Conservation (phyloP, 441 rosid species). For the Eruca vesicaria region DNA sequence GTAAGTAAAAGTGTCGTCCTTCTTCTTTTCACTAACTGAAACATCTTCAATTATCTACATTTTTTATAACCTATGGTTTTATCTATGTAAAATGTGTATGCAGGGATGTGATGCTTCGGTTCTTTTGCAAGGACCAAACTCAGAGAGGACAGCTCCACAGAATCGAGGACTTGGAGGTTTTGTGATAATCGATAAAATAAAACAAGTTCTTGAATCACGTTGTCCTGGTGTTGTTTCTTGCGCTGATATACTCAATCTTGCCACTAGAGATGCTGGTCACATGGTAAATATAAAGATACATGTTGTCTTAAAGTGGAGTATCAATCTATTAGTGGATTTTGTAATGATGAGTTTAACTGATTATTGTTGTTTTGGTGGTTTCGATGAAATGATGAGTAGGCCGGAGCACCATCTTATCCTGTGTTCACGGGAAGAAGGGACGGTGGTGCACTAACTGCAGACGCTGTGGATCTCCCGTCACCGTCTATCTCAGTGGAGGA, state of each 20-base stretch:
- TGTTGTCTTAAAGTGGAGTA: not conserved
- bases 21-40: not conserved
- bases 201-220: slow-evolving; percentile 55
- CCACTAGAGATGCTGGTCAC: slow-evolving; percentile 80
- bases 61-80: not conserved
- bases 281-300: slow-evolving; percentile 42
- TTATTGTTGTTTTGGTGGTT: not conserved
- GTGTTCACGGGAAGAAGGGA: slow-evolving; percentile 78
- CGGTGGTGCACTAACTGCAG: slow-evolving; percentile 45
- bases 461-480: slow-evolving; percentile 67
- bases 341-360: not conserved
- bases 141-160: slow-evolving; percentile 70
- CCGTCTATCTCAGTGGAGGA: slow-evolving; percentile 61
- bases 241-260: slow-evolving; percentile 88
- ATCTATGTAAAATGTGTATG: slow-evolving; percentile 4
- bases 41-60: not conserved
- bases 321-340: not conserved
- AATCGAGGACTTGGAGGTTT: slow-evolving; percentile 73
- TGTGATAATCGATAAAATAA: slow-evolving; percentile 65
- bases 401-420: slow-evolving; percentile 85
- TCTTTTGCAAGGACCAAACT: slow-evolving; percentile 60
- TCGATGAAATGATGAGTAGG: slow-evolving; percentile 39
- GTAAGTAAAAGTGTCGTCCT: slow-evolving; percentile 37
- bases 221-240: slow-evolving; percentile 91
- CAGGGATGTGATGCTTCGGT: slow-evolving; percentile 88